Evolutionary conservation across 2,329 filamentous ascomycete genomes (phyloP).

Genomic region (Penicillium paneum): DNA sequence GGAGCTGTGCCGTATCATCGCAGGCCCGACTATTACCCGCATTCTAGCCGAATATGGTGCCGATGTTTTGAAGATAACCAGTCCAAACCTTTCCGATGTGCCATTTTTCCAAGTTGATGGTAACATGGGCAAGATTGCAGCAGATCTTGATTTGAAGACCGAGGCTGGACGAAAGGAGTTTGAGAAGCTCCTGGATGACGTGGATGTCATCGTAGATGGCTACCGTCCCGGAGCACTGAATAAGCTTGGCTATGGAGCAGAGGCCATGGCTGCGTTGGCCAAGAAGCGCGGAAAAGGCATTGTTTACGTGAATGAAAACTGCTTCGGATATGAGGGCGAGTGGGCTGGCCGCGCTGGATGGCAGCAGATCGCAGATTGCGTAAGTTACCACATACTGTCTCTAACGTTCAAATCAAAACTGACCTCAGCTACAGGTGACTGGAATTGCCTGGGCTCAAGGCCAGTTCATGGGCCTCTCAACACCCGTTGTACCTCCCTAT

Average conservation of each 20-base stretch:
- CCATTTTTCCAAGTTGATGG: slow-evolving; percentile 72
- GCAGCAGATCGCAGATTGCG: slow-evolving; percentile 70
- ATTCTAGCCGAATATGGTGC: slow-evolving; percentile 73
- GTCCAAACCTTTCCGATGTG: slow-evolving; percentile 64
- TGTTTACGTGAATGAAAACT: slow-evolving; percentile 70
- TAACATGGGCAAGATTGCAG: slow-evolving; percentile 68
- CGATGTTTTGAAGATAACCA: slow-evolving; percentile 69
- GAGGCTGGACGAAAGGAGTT: slow-evolving; percentile 54
- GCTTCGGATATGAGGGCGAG: slow-evolving; percentile 63
- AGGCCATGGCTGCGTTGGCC: slow-evolving; percentile 53
- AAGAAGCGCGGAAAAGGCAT: slow-evolving; percentile 59
- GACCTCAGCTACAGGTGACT: slow-evolving; percentile 34
- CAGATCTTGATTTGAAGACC: slow-evolving; percentile 62
- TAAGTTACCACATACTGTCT: slow-evolving; percentile 33
- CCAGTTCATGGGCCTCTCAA: slow-evolving; percentile 40
- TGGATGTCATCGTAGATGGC: slow-evolving; percentile 67
- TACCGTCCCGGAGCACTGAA: slow-evolving; percentile 66
- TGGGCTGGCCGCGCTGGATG: slow-evolving; percentile 65
- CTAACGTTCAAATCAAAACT: neutral
- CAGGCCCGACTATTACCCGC: slow-evolving; percentile 68
- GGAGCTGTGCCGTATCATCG: slow-evolving; percentile 72
- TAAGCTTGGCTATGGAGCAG: slow-evolving; percentile 61
- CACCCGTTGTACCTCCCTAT: slow-evolving; percentile 47
- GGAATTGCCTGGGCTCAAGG: slow-evolving; percentile 44
- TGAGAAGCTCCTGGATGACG: slow-evolving; percentile 58